phyloP scores from a whole-genome alignment of 129 eudicot genomes.

The Flaveria linearis region DNA sequence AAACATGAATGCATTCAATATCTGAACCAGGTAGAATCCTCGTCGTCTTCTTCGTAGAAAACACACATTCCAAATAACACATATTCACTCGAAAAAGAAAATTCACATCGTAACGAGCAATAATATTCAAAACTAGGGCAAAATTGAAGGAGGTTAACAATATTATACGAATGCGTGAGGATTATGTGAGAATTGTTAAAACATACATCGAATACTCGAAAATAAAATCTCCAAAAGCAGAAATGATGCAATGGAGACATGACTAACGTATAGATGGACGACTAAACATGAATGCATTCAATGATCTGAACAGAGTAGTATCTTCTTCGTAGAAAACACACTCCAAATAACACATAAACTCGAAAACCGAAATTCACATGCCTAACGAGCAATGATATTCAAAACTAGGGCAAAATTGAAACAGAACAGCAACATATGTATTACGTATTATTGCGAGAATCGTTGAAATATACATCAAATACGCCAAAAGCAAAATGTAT shows the following conservation, averaged over 20 bases:
- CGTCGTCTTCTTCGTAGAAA: constrained; percentile 14
- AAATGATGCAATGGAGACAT: constrained; percentile 9
- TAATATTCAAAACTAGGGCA: background rate
- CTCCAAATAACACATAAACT: constrained; percentile 4
- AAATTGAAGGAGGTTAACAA: background rate
- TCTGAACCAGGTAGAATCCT: background rate
- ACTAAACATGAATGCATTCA: background rate
- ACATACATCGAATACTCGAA: background rate
- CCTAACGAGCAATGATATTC: background rate
- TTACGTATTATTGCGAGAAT: background rate
- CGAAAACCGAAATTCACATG: background rate
- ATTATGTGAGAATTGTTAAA: background rate
- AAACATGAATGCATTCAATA: background rate
- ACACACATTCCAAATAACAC: background rate
- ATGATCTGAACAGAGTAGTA: background rate
- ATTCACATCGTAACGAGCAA: background rate
- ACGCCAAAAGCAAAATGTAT: too few relatives aligned
- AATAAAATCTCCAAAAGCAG: background rate
- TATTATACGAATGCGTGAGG: background rate
- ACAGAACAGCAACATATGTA: background rate
- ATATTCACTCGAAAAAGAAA: background rate
- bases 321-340: background rate
- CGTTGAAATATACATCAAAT: background rate
- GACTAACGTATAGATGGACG: constrained; percentile 23
- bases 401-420: background rate